Conservation (phyloP, 768 basidiomycete genomes). For the Lactarius psammicola region DNA sequence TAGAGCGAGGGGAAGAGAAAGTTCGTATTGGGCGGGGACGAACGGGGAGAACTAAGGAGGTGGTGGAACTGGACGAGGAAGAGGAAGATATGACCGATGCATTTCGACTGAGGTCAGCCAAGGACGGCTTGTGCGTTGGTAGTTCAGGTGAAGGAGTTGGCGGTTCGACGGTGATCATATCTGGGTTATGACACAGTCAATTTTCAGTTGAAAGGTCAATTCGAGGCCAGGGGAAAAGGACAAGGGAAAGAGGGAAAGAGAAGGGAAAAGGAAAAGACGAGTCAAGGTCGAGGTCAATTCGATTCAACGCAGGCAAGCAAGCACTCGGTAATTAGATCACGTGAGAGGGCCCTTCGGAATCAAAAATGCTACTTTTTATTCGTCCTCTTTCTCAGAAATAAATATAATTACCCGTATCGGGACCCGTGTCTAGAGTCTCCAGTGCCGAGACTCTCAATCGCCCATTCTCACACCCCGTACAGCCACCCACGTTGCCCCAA, state of each 20-base stretch:
- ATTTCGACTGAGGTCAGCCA: slow-evolving; percentile 72
- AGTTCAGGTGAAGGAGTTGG: slow-evolving; percentile 37
- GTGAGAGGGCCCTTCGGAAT: not conserved
- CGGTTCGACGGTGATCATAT: slow-evolving; percentile 42
- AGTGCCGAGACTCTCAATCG: not conserved
- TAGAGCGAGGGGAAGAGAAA: slow-evolving; percentile 61
- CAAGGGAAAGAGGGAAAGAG: not conserved
- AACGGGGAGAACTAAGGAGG: slow-evolving; percentile 40
- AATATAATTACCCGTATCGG: not conserved
- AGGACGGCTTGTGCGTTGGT: slow-evolving; percentile 36
- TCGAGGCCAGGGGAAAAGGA: not conserved
- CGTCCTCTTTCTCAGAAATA: too few relatives aligned
- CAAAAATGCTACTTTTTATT: not conserved
- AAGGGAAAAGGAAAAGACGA: not conserved
- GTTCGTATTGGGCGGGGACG: slow-evolving; percentile 57
- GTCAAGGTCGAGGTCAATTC: not conserved
- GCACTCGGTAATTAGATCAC: not conserved
- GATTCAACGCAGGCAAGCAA: not conserved
- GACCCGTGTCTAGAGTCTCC: not conserved
- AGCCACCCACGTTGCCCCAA: not conserved
- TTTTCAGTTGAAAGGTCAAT: not conserved
- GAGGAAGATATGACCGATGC: slow-evolving; percentile 72
- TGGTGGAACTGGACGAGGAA: slow-evolving; percentile 44
- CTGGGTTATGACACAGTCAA: slow-evolving; percentile 3
- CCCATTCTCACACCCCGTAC: not conserved